Conservation (phyloP, 1,284 basidiomycete genomes). For the Ceratobasidium sp. region DNA sequence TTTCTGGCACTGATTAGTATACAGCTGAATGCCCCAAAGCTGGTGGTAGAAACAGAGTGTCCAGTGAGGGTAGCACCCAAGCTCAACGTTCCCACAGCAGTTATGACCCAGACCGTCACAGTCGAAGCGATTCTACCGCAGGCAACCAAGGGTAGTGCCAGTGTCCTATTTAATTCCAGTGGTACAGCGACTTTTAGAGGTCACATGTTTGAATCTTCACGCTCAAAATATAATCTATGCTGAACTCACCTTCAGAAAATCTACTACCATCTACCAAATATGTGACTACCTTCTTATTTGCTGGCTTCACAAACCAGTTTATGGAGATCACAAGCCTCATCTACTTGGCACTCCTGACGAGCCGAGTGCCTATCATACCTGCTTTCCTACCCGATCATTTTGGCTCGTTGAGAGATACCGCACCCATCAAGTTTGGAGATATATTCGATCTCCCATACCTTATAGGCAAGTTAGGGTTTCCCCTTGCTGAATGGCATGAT, state of each 20-base stretch:
- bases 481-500: slow-evolving; percentile 30
- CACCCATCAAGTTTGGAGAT: slow-evolving; percentile 7
- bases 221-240: not conserved
- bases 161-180: not conserved
- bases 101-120: no score
- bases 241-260: slow-evolving; percentile 34
- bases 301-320: slow-evolving; percentile 35
- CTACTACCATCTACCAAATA: slow-evolving; percentile 21
- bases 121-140: not conserved
- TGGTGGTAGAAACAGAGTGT: no score
- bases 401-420: slow-evolving; percentile 45
- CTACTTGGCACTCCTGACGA: slow-evolving; percentile 66
- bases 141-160: not conserved
- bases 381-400: slow-evolving; percentile 72
- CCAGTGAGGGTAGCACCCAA: no score
- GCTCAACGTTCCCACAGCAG: no score
- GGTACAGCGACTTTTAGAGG: slow-evolving; percentile 8
- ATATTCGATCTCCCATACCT: slow-evolving; percentile 34
- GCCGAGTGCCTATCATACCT: slow-evolving; percentile 65
- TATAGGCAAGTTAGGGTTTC: not conserved
- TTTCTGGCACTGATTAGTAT: no score
- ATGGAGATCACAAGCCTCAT: slow-evolving; percentile 50
- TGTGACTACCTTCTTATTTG: slow-evolving; percentile 29
- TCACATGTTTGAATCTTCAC: not conserved
- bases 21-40: no score